Evolutionary conservation across 306 rosid genomes (phyloP).

Genomic region (Quercus variabilis): DNA sequence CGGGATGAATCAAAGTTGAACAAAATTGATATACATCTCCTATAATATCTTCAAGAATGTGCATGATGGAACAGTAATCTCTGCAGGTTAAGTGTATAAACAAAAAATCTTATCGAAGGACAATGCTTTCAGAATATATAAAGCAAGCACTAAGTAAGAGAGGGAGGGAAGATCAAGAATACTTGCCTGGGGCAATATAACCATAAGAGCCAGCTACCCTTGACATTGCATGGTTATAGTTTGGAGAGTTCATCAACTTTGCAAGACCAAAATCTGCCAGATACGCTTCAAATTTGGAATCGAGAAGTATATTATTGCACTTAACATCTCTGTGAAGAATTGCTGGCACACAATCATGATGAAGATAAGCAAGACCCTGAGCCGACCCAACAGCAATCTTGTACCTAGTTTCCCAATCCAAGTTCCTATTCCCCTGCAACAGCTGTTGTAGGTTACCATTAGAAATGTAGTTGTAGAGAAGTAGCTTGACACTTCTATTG

Average conservation of each 20-base stretch:
- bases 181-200: constrained; percentile 93
- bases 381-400: constrained; percentile 95
- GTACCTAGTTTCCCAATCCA: constrained; percentile 96
- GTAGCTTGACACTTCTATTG: constrained; percentile 83
- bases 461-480: constrained; percentile 86
- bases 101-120: not conserved
- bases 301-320: constrained; percentile 95
- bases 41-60: not conserved
- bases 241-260: constrained; percentile 81
- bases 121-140: not conserved
- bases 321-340: constrained; percentile 97
- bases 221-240: constrained; percentile 85
- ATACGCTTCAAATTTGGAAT: constrained; percentile 83
- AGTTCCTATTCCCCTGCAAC: constrained; percentile 68
- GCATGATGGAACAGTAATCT: not conserved
- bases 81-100: not conserved
- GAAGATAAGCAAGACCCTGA: constrained; percentile 93
- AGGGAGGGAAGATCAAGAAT: not conserved
- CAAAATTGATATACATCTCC: not conserved
- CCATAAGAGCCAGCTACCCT: constrained; percentile 99
- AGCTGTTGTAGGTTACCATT: constrained; percentile 91
- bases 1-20: not conserved
- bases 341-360: constrained; percentile 90
- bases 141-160: not conserved
- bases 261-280: constrained; percentile 97